Evolutionary conservation across 805 yeast genomes (phyloP).

Genomic region (Komagataella pseudopastoris): DNA sequence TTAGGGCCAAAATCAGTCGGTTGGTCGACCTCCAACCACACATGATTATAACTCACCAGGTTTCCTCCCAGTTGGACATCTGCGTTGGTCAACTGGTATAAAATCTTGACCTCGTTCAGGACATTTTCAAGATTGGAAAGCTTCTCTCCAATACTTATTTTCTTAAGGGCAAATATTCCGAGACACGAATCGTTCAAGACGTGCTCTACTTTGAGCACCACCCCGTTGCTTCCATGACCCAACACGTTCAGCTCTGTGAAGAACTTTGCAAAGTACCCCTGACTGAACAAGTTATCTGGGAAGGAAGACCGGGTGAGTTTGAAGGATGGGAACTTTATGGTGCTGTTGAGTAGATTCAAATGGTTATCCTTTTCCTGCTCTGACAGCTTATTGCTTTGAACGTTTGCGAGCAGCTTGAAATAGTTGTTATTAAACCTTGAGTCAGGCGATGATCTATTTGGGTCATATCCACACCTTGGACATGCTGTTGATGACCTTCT

Average conservation of each 20-base stretch:
- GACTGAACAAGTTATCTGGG: slow-evolving; percentile 43
- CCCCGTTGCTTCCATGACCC: slow-evolving; percentile 80
- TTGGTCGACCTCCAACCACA: slow-evolving; percentile 69
- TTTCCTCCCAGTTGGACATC: slow-evolving; percentile 19
- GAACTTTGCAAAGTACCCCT: slow-evolving; percentile 68
- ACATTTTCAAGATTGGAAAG: slow-evolving; percentile 56
- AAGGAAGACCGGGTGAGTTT: neutral
- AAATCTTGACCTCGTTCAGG: slow-evolving; percentile 63
- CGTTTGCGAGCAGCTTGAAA: neutral
- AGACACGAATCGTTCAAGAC: slow-evolving; percentile 54
- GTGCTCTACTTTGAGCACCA: slow-evolving; percentile 77
- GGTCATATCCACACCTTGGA: neutral
- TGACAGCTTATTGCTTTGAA: neutral
- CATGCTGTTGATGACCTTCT: neutral
- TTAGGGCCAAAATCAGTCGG: slow-evolving; percentile 39
- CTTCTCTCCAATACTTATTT: slow-evolving; percentile 74
- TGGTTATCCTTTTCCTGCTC: neutral
- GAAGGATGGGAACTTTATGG: neutral
- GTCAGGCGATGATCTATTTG: neutral
- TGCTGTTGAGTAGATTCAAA: neutral
- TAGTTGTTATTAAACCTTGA: neutral
- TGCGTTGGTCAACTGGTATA: slow-evolving; percentile 34
- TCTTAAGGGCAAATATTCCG: slow-evolving; percentile 76
- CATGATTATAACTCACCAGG: slow-evolving; percentile 78
- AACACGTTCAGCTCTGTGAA: slow-evolving; percentile 46